phyloP scores from a whole-genome alignment of 176 grass and related monocot species.

The Carex myosuroides region DNA sequence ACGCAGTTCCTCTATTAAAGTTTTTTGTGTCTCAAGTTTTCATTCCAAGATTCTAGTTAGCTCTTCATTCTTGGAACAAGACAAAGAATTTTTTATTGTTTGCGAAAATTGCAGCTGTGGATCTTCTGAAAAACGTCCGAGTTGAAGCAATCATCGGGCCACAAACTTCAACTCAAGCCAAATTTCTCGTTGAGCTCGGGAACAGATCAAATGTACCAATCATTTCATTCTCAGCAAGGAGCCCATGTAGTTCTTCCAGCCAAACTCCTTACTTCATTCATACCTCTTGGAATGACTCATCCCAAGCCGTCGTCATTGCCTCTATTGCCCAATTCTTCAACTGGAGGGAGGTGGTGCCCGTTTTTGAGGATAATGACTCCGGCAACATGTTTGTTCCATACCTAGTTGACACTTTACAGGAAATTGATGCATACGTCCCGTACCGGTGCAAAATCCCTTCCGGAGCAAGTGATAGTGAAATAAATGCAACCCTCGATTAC shows the following conservation, averaged over 20 bases:
- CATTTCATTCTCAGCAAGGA: constrained; percentile 56
- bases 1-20: too few relatives aligned
- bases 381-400: constrained; percentile 40
- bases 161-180: constrained; percentile 49
- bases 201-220: constrained; percentile 51
- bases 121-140: constrained; percentile 64
- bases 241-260: constrained; percentile 13
- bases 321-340: constrained; percentile 37
- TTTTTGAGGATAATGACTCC: constrained; percentile 39
- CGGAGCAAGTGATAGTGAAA: constrained; percentile 22
- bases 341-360: constrained; percentile 57
- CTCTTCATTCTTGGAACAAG: background rate
- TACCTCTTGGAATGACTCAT: constrained; percentile 55
- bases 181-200: constrained; percentile 58
- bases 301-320: constrained; percentile 50
- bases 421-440: constrained; percentile 26
- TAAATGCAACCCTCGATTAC: constrained; percentile 25
- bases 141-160: constrained; percentile 73
- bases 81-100: background rate
- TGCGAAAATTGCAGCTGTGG: constrained; percentile 33
- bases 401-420: constrained; percentile 52
- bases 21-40: background rate
- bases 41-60: background rate
- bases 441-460: constrained; percentile 41
- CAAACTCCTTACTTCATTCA: constrained; percentile 62